Conservation (phyloP, 768 basidiomycete genomes). For the Strobilomyces echinocephalus region DNA sequence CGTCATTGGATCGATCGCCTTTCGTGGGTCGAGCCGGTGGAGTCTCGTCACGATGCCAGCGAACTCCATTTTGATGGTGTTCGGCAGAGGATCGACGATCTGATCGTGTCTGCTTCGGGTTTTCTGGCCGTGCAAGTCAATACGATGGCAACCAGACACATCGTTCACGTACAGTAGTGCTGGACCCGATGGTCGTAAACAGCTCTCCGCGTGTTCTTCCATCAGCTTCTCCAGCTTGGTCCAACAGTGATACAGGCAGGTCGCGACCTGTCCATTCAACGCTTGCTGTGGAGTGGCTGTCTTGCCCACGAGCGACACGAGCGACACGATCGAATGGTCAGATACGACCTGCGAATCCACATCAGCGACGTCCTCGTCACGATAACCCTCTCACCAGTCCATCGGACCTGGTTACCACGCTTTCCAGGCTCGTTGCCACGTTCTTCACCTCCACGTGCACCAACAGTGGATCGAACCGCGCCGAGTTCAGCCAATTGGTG, state of each 20-base stretch:
- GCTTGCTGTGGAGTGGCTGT: conserved; percentile 73
- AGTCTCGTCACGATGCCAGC: too few species aligned
- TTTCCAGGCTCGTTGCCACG: conserved; percentile 64
- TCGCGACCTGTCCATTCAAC: conserved; percentile 72
- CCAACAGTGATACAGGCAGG: conserved; percentile 45
- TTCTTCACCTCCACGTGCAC: conserved; percentile 84
- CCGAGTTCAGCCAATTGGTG: too few species aligned
- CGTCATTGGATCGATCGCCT: conserved; percentile 59
- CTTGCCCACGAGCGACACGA: conserved; percentile 73
- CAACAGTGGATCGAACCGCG: too few species aligned
- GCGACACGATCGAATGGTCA: conserved; percentile 66
- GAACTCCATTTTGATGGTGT: too few species aligned
- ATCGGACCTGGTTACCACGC: conserved; percentile 59
- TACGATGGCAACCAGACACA: neutral
- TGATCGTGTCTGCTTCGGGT: conserved; percentile 40
- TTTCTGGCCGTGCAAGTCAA: conserved; percentile 16
- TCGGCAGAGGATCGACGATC: conserved; percentile 57
- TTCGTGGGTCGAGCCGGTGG: too few species aligned
- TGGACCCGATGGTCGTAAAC: conserved; percentile 48
- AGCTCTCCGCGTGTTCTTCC: too few species aligned
- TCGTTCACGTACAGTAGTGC: too few species aligned
- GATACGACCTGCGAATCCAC: conserved; percentile 48
- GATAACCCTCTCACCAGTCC: conserved; percentile 16
- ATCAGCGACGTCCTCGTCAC: neutral
- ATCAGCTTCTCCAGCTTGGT: too few species aligned